Evolutionary conservation across 352 stramenopile genomes (phyloP).

Genomic region (Pythium sp.): DNA sequence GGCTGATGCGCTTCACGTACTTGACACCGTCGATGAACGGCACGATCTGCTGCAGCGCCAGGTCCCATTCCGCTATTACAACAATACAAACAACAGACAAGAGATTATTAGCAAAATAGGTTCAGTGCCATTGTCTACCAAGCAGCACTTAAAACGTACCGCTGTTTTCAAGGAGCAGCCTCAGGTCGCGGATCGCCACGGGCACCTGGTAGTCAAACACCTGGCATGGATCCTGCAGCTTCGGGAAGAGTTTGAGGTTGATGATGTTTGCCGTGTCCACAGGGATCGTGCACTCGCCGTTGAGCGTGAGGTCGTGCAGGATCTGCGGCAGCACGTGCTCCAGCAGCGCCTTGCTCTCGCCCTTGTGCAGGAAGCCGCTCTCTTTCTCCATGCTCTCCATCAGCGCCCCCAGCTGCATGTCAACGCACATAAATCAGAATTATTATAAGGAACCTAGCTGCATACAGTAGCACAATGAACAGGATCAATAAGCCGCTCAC

Average conservation of each 20-base stretch:
- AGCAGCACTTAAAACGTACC: slow-evolving; percentile 24
- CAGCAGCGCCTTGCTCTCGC: slow-evolving; percentile 60
- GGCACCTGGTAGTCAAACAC: slow-evolving; percentile 87
- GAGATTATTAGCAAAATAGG: background rate
- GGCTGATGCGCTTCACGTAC: slow-evolving; percentile 87
- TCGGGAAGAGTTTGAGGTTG: slow-evolving; percentile 86
- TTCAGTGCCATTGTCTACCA: background rate
- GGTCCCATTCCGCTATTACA: slow-evolving; percentile 74
- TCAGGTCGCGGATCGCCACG: slow-evolving; percentile 72
- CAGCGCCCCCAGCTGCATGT: slow-evolving; percentile 45
- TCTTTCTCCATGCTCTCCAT: slow-evolving; percentile 88
- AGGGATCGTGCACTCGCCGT: slow-evolving; percentile 80
- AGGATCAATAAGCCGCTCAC: background rate
- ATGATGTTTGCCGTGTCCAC: slow-evolving; percentile 83
- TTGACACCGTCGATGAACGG: slow-evolving; percentile 90
- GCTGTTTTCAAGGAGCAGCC: slow-evolving; percentile 69
- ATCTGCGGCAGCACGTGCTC: slow-evolving; percentile 70
- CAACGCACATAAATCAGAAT: background rate
- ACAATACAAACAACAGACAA: slow-evolving; percentile 7
- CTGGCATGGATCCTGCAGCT: slow-evolving; percentile 55
- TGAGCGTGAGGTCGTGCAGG: slow-evolving; percentile 62
- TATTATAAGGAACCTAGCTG: background rate
- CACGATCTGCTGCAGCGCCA: slow-evolving; percentile 87
- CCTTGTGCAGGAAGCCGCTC: slow-evolving; percentile 79
- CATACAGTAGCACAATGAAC: background rate